phyloP scores from a whole-genome alignment of 768 basidiomycete genomes.

The Mycena venus region DNA sequence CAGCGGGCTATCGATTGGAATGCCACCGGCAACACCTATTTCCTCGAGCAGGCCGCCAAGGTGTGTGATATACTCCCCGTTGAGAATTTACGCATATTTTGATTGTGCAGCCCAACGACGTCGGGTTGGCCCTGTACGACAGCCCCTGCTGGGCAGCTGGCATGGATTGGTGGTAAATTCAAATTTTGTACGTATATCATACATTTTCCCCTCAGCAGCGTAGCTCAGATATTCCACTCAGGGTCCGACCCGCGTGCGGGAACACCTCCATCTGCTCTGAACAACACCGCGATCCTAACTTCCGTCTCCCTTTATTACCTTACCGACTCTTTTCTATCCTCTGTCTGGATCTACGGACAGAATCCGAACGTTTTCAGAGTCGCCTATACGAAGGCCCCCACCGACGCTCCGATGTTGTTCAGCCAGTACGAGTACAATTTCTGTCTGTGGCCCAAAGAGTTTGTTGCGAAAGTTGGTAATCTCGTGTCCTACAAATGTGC shows the following conservation, averaged over 20 bases:
- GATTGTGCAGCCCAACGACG: conserved; percentile 32
- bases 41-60: not conserved
- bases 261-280: conserved; percentile 6
- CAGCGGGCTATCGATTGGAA: conserved; percentile 2
- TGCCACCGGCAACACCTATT: not conserved
- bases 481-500: conserved; percentile 9
- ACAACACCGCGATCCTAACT: conserved; percentile 27
- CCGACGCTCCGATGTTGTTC: conserved; percentile 9
- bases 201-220: not conserved
- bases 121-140: conserved; percentile 39
- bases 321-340: conserved; percentile 35
- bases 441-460: conserved; percentile 8
- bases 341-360: conserved; percentile 31
- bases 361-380: not conserved
- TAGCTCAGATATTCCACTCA: not conserved
- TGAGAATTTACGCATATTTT: not conserved
- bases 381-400: not conserved
- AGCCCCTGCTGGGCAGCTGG: conserved; percentile 39
- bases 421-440: too few species aligned
- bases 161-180: conserved; percentile 40
- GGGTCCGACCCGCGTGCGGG: conserved; percentile 26
- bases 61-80: not conserved
- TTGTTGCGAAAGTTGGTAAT: conserved; percentile 4
- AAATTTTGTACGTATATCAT: conserved; percentile 14
- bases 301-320: too few species aligned